Percentiles rank a stretch among this genome's conserved stretches.
phyloP scores from a whole-genome alignment of 331 rosid genomes.

The Spiraea crenata region DNA sequence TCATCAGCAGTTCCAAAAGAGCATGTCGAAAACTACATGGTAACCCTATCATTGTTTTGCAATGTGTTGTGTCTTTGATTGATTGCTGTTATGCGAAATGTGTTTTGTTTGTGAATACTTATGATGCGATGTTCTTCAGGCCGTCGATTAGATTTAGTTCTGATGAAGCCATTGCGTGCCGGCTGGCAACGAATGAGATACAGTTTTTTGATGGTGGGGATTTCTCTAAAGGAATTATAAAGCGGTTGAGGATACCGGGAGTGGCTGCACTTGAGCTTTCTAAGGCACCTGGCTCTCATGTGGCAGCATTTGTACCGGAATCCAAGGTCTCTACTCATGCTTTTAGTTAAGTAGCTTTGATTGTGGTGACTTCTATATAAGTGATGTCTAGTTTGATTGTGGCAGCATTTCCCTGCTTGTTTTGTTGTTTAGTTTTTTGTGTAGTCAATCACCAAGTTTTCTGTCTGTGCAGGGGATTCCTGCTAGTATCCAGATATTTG shows the following conservation, averaged over 20 bases:
- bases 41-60: constrained; percentile 12
- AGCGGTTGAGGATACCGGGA: constrained; percentile 69
- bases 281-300: constrained; percentile 67
- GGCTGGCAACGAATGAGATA: constrained; percentile 78
- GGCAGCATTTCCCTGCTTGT: neutral
- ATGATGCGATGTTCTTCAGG: constrained; percentile 41
- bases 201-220: constrained; percentile 72
- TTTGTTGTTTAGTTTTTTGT: constrained; percentile 1
- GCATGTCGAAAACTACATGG: constrained; percentile 69
- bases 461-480: constrained; percentile 72
- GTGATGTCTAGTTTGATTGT: neutral
- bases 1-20: constrained; percentile 76
- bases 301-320: constrained; percentile 89
- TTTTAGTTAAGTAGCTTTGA: neutral
- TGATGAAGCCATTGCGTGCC: constrained; percentile 76
- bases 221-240: constrained; percentile 63
- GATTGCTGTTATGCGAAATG: neutral
- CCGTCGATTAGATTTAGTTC: constrained; percentile 78
- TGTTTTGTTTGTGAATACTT: neutral
- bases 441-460: constrained; percentile 19
- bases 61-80: constrained; percentile 3
- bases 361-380: neutral
- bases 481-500: constrained; percentile 79
- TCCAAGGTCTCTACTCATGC: constrained; percentile 55
- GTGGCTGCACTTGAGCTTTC: constrained; percentile 80